Evolutionary conservation across 2,329 filamentous ascomycete genomes (phyloP).

Genomic region (Pezicula carpinea): DNA sequence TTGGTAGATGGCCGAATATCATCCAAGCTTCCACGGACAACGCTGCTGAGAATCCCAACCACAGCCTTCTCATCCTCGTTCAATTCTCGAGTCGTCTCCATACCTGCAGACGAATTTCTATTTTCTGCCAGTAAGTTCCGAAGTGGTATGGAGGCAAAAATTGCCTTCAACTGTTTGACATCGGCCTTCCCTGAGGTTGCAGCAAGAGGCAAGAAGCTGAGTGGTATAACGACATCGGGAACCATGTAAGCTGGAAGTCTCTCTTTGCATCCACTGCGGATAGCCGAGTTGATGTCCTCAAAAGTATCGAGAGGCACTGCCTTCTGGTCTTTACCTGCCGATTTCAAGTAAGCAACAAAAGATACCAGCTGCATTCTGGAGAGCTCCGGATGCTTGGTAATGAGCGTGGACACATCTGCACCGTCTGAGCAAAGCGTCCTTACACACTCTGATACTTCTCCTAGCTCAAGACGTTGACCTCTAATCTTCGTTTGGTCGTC

Average conservation of each 20-base stretch:
- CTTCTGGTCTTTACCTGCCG: background rate
- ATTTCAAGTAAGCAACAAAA: constrained; percentile 19
- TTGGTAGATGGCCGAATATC: constrained; percentile 23
- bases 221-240: constrained; percentile 23
- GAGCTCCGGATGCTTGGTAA: constrained; percentile 25
- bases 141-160: constrained; percentile 26
- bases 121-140: constrained; percentile 20
- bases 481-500: constrained; percentile 56
- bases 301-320: background rate
- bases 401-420: constrained; percentile 26
- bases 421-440: constrained; percentile 16
- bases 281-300: constrained; percentile 10
- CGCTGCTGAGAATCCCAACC: constrained; percentile 19
- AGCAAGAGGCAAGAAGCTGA: constrained; percentile 24
- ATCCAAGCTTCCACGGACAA: constrained; percentile 16
- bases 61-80: constrained; percentile 23
- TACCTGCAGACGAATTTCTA: constrained; percentile 1
- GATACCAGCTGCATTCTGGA: constrained; percentile 26
- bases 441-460: constrained; percentile 23
- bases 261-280: constrained; percentile 22
- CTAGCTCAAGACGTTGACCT: constrained; percentile 13
- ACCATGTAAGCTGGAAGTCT: constrained; percentile 27
- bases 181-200: constrained; percentile 30
- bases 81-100: constrained; percentile 10
- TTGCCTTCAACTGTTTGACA: constrained; percentile 25